Evolutionary conservation across 768 basidiomycete species (phyloP), one percentile per base, ranked within the genome.

Genomic region (Hygrocybe punicea): DNA sequence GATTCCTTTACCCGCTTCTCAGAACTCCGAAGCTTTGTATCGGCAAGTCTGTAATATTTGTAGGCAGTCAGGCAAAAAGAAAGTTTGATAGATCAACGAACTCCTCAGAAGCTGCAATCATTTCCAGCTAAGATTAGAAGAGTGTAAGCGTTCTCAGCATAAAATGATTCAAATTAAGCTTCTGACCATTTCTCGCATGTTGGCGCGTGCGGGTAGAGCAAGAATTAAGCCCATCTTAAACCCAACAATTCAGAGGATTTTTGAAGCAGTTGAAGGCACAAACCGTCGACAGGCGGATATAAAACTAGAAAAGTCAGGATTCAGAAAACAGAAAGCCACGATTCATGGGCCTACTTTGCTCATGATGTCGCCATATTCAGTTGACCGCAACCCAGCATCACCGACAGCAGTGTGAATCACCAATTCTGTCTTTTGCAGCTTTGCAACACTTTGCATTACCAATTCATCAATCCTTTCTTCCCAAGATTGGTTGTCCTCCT

Each of bases 311-410:
- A 36, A n/a, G n/a, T n/a, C 44, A 17, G 51, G 42, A 60, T 58
- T 57, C 39, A 44, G 53, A 17, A 39, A 49, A 53, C 21, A 37
- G 23, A 35, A 40, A 37, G 5, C 1, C 17, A 23, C 51, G 36
- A 44, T 4, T 21, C n/a, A 24, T 56, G 45, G 39, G 25, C 57
- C 35, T 55, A 86, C 91, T 77, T 87, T 91, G 81, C 85, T 89
- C 89, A 92, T 93, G 53, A 91, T 84, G 57, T 93, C 87, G 1
- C 91, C 91, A 60, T 81, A 90, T 54, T 90, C 84, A 1, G 91
- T 92, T 6, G 84, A 83, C 17, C 65, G 67, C 19, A 92, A 71
- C 46, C 73, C 64, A 11, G 74, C 77, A 37, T 66, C 63, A 2
- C 72, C 74, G 2, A 79, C 73, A 9, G 65, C 63, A 2, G 72